Evolutionary conservation across 495 filamentous ascomycete genomes (phyloP).

Genomic region (Neurospora sublineolata): DNA sequence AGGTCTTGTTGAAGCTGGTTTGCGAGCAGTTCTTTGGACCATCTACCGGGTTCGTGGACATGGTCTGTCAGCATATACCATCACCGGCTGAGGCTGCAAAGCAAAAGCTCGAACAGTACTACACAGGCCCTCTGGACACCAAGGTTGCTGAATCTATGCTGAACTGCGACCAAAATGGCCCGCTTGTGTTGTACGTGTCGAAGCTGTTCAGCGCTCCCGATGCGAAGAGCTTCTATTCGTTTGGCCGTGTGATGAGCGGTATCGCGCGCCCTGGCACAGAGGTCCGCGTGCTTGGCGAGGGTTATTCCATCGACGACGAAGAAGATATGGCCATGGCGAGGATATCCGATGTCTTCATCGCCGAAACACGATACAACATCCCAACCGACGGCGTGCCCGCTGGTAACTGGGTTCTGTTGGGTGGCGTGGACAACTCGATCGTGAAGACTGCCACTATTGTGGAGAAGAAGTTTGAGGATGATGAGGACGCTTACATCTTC

Average conservation of each 20-base stretch:
- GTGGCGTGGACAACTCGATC: slow-evolving; percentile 94
- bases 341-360: slow-evolving; percentile 80
- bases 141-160: slow-evolving; percentile 70
- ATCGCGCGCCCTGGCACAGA: slow-evolving; percentile 71
- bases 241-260: slow-evolving; percentile 89
- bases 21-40: slow-evolving; percentile 90
- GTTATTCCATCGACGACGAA: slow-evolving; percentile 93
- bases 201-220: slow-evolving; percentile 86
- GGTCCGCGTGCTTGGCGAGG: slow-evolving; percentile 87
- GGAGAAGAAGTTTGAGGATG: slow-evolving; percentile 64
- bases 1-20: slow-evolving; percentile 75
- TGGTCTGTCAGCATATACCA: slow-evolving; percentile 83
- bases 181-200: slow-evolving; percentile 78
- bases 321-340: slow-evolving; percentile 94
- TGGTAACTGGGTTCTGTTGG: slow-evolving; percentile 85
- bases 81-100: slow-evolving; percentile 74
- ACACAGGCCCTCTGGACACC: slow-evolving; percentile 89
- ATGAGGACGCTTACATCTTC: slow-evolving; percentile 92
- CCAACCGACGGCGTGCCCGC: slow-evolving; percentile 84
- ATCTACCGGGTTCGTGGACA: slow-evolving; percentile 85
- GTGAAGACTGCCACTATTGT: slow-evolving; percentile 95
- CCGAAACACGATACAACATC: slow-evolving; percentile 89
- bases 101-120: slow-evolving; percentile 68
- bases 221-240: slow-evolving; percentile 75
- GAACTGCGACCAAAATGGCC: slow-evolving; percentile 78